Evolutionary conservation across 768 basidiomycete genomes (phyloP), one percentile per base, ranked within the genome.

Genomic region (Tricholomella constricta): DNA sequence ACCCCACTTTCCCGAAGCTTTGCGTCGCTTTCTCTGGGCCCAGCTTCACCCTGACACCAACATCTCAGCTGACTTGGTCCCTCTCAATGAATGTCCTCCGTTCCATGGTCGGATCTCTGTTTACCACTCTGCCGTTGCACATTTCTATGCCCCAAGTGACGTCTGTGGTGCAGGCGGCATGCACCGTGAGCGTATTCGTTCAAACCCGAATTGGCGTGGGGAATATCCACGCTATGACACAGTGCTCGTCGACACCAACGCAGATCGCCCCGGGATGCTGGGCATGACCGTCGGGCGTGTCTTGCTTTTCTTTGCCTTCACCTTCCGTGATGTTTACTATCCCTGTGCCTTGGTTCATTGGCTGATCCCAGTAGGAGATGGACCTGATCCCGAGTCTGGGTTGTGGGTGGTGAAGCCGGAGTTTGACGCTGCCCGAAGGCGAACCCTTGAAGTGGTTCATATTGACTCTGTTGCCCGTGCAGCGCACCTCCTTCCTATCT

Each of bases 221-320:
- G 56, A 59, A 0, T 40, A 61, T 15, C 51, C 49, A 11, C 50
- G 68, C 1, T 47, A 48, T 11, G 68, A 74, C 38, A 69, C 61
- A 0, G 67, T 67, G 0, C 66, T 72, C 48, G 63, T 72, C 29
- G 65, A 53, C 0, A 20, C 43, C 0, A 61, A 69, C 40, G 57
- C 56, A 1, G 40, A 51, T 3, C 11, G 48, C 19, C 54, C 61
- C 10, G 62, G 69, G 2, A 67, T 73, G 62, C 4, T 35, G 1
- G 71, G 70, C 0, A 51, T 72, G 56, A 34, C 51, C 0, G 54
- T 73, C 34, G 69, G 55, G 2, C 65, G 59, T 1, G 55, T 68
- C 6, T 58, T 48, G 4, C 60, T 73, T 0, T 60, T 73, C 23
- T 72, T 73, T 44, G 69, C 68, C 0, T 72, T 72, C 49, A 45